phyloP scores from a whole-genome alignment of 108 stramenopile species.

The Conticribra guillardii region DNA sequence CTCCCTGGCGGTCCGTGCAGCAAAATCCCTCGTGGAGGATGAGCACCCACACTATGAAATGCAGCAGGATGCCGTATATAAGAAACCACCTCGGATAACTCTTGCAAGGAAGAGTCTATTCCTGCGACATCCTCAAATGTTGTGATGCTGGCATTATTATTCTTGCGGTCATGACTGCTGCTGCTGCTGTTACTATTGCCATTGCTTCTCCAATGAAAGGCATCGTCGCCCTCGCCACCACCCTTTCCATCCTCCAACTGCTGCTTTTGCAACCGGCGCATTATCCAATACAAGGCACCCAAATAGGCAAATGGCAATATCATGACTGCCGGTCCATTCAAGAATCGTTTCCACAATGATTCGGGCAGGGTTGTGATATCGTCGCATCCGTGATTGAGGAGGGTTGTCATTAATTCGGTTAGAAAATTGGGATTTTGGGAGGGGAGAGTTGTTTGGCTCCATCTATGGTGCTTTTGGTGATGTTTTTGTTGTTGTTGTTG shows the following conservation, averaged over 20 bases:
- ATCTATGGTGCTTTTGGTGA: conserved; percentile 24
- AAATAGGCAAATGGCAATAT: conserved; percentile 85
- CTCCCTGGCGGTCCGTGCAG: conserved; percentile 84
- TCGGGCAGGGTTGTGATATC: conserved; percentile 73
- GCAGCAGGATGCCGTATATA: conserved; percentile 62
- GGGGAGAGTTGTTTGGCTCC: conserved; percentile 70
- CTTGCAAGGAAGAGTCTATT: conserved; percentile 75
- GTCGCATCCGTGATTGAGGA: conserved; percentile 52
- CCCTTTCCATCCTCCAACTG: conserved; percentile 33
- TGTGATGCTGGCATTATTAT: conserved; percentile 19
- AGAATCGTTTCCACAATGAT: conserved; percentile 44
- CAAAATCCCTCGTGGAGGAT: conserved; percentile 76
- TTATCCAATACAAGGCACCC: conserved; percentile 74
- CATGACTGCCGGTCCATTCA: conserved; percentile 60
- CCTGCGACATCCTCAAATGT: conserved; percentile 96
- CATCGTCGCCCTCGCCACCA: conserved; percentile 1
- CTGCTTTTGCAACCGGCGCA: conserved; percentile 50
- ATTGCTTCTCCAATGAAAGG: conserved; percentile 1
- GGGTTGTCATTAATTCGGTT: conserved; percentile 56
- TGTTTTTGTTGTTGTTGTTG: background rate
- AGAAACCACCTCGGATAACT: conserved; percentile 88
- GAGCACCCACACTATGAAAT: conserved; percentile 63
- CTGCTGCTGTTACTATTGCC: too few relatives aligned
- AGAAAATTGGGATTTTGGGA: conserved; percentile 55
- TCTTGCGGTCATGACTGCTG: background rate